Evolutionary conservation across 106 monocot genomes (phyloP), one percentile per base, ranked within the genome.

Genomic region (Acorus gramineus): DNA sequence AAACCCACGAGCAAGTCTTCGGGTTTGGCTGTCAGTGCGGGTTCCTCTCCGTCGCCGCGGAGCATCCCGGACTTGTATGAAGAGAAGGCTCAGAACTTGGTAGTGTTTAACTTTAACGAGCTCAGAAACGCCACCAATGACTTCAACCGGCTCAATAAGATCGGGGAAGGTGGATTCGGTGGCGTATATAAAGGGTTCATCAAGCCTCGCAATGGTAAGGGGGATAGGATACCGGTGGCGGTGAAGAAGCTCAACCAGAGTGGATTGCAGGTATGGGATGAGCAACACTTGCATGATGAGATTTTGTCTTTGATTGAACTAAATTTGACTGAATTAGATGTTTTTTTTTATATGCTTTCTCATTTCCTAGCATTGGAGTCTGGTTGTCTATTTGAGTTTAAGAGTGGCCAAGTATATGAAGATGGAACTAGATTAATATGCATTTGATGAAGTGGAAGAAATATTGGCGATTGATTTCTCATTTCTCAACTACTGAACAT

Each of bases 141-240:
- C 8, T 85, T 85, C 71, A 85, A 58, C 51, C 69, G 71, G 74
- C 12, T 54, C 59, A 61, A 71, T 55, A 80, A 75, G 80, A 74
- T 85, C 5, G 85, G 85, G 46, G 77, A 80, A 62, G 85, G 85
- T 50, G 85, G 85, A 1, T 85, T 85, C 59, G 85, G 85, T 11
- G 68, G 70, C 43, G 85, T 85, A 7, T 85, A 85, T 56, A 80
- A 62, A 47, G 85, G 85, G 10, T 60, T 66, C 44, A 59, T 85
- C 55, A 62, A 62, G 64, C 49, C 69, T 42, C 44, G 53, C 7
- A 62, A 75, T 72, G 77, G 70, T 5, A 72, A 75, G 44, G 68
- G 70, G 2, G 67, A 71, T 5, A 64, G 53, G 56, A 54, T 65
- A 8, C 10, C 61, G 6, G 85, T 85, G 4, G 85, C 85, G 2